Base-by-base conservation (phyloP, 2,329 filamentous ascomycete genomes). In the Fusarium clavum region DNA sequence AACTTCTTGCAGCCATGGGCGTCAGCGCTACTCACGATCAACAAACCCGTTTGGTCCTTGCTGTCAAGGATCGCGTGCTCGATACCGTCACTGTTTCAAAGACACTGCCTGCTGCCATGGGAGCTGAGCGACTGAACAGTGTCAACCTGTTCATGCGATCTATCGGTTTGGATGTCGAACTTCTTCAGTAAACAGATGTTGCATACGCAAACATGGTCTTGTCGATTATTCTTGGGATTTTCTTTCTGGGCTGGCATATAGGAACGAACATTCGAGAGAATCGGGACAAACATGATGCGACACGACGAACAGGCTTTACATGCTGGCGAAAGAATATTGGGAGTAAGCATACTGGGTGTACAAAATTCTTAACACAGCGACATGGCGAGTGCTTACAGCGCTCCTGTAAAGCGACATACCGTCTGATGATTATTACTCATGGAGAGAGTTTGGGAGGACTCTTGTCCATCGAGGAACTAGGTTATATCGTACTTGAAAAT, bases 71-170 rank as follows among this genome's bases (percentile, higher is more conserved):
- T 76, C 91, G 95, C 57, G 96, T 99, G 63, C 97, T 98, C 88
- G 94, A 97, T 78, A 98, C 96, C 1, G 94, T 99, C 13, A 85
- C 88, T 30, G 89, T 97, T 55, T 92, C 93, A 75, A 98, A 97
- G 86, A 95, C 93, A 3, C 85, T 99, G 34, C 95, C 96, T 20
- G 87, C 91, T 18, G 92, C 96, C 61, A 93, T 98, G 90, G 91
- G 92, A 14, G 90, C 90, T 64, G 90, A 93, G 78, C 91, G 95
- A 64, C 85, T 97, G 61, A 91, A 92, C 62, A 97, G 97, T 77
- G 96, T 99, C 73, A 99, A 99, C 79, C 83, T 99, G 59, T 99
- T 99, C 81, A 98, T 99, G 94, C 92, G 94, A 77, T 96, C 95
- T 59, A 98, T 99, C 81, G 96, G 96, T n/a, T 86, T 99, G 78